Conservation (phyloP, 139 green algal genomes). For the Tetradesmus lagerheimii region DNA sequence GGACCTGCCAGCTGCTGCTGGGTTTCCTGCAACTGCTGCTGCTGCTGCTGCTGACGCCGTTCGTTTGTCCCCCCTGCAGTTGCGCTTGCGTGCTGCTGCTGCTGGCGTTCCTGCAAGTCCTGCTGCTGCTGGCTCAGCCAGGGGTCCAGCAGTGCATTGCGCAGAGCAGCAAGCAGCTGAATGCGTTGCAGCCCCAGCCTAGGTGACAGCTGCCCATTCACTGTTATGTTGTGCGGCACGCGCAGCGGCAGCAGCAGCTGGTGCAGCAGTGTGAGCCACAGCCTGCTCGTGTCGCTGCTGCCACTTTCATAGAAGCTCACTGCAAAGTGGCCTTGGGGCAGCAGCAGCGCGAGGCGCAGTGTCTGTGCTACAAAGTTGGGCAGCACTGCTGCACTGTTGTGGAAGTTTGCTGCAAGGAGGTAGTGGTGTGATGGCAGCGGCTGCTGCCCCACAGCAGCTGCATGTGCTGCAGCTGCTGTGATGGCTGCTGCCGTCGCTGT, state of each 20-base stretch:
- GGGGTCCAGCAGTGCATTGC: conserved; percentile 62
- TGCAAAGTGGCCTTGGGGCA: conserved; percentile 40
- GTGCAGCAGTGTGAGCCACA: conserved; percentile 61
- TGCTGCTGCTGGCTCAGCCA: conserved; percentile 9
- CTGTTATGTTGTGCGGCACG: conserved; percentile 52
- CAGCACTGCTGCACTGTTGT: conserved; percentile 60
- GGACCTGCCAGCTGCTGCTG: not conserved
- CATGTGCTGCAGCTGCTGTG: not conserved
- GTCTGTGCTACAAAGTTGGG: conserved; percentile 64
- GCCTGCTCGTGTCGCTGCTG: conserved; percentile 49
- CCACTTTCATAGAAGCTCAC: conserved; percentile 69
- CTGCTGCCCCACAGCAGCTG: not conserved
- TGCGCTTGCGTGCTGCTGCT: not conserved
- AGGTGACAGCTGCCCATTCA: conserved; percentile 29
- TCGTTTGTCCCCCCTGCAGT: too few species aligned
- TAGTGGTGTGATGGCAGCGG: not conserved
- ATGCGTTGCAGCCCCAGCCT: conserved; percentile 55
- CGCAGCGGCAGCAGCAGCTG: conserved; percentile 50
- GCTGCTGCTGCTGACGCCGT: conserved; percentile 33
- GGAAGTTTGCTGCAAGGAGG: conserved; percentile 67
- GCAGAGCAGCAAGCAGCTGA: conserved; percentile 57
- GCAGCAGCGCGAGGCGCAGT: not conserved
- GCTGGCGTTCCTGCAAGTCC: not conserved
- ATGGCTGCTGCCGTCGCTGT: not conserved
- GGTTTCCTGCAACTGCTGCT: not conserved